A percentile compares a stretch with the other conserved stretches of the same genome.
These are phyloP conservation scores for Saccharum spontaneum DNA, from an alignment of 176 grass and related monocot species.

Conservation along the genomic window DNA sequence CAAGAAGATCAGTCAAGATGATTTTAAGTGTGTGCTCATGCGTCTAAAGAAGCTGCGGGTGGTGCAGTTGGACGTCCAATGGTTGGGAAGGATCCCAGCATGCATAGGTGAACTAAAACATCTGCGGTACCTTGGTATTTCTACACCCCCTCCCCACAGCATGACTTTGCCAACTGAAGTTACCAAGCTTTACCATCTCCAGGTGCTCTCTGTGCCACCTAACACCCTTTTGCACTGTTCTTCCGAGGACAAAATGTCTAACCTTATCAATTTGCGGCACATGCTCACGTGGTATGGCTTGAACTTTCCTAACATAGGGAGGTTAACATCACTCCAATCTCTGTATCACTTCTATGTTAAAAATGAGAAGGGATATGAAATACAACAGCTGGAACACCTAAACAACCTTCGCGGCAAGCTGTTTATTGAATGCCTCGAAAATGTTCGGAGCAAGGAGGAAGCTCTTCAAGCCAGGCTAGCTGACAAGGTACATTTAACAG, in stretches of 20 bases:
- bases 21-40: neutral
- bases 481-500: neutral
- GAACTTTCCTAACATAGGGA: neutral
- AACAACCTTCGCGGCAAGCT: neutral
- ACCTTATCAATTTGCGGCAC: neutral
- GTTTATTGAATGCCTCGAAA: neutral
- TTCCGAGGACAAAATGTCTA: neutral
- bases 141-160: too few relatives aligned
- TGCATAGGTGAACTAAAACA: slow-evolving; percentile 31
- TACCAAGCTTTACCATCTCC: slow-evolving; percentile 36
- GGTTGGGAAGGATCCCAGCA: neutral
- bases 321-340: slow-evolving; percentile 6
- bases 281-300: too few relatives aligned
- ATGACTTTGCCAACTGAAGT: slow-evolving; percentile 13
- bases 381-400: neutral
- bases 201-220: neutral
- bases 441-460: neutral
- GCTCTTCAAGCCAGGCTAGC: neutral
- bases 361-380: neutral
- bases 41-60: slow-evolving; percentile 14
- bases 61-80: neutral
- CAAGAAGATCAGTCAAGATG: neutral
- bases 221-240: neutral
- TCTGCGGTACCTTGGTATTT: neutral
- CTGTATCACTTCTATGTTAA: neutral